These are phyloP conservation scores for Blastocystis sp. DNA, from an alignment of 352 stramenopile species.

Conservation along the genomic window DNA sequence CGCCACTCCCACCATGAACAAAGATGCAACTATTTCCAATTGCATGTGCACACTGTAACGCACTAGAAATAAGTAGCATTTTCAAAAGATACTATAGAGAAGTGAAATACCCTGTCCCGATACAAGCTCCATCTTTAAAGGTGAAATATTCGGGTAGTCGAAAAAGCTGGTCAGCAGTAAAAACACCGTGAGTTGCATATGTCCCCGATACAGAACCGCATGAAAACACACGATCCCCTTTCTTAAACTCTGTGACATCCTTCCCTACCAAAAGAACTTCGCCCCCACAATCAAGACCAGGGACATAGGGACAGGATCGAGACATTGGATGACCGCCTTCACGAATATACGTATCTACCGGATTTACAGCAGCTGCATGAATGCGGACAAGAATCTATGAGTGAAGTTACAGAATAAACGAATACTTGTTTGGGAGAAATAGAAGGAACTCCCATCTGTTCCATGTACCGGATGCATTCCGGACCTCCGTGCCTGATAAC, in stretches of 20 bases:
- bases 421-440: constrained; percentile 33
- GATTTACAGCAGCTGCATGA: constrained; percentile 53
- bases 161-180: constrained; percentile 55
- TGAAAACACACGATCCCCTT: constrained; percentile 56
- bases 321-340: constrained; percentile 38
- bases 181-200: constrained; percentile 50
- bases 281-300: constrained; percentile 48
- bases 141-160: background rate
- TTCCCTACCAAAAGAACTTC: constrained; percentile 39
- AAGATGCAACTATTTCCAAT: constrained; percentile 16
- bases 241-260: constrained; percentile 32
- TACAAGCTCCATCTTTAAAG: constrained; percentile 5
- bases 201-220: constrained; percentile 44
- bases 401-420: background rate
- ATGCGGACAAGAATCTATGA: constrained; percentile 31
- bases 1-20: constrained; percentile 44
- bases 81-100: constrained; percentile 30
- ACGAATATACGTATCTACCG: constrained; percentile 61
- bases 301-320: constrained; percentile 47
- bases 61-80: constrained; percentile 19
- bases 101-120: constrained; percentile 61
- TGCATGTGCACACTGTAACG: background rate
- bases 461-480: constrained; percentile 21
- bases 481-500: constrained; percentile 53
- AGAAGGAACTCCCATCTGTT: background rate